phyloP scores from a whole-genome alignment of 2,329 filamentous ascomycete genomes.

The Tolypocladium ovalisporum region DNA sequence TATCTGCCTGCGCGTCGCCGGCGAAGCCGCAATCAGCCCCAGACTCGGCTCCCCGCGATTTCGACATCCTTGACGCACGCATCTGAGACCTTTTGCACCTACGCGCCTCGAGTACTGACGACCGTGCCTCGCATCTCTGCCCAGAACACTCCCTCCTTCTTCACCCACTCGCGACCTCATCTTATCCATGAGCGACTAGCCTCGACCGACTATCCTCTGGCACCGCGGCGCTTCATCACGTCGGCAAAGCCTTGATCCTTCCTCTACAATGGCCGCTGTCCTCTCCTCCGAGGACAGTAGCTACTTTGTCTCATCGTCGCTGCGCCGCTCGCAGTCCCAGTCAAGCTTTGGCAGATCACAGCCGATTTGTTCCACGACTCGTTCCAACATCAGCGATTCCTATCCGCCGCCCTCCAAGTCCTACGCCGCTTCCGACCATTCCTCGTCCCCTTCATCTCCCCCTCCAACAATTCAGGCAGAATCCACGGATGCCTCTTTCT shows the following conservation, averaged over 20 bases:
- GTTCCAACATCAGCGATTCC: constrained; percentile 35
- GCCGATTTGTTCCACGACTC: constrained; percentile 30
- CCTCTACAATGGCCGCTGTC: constrained; percentile 41
- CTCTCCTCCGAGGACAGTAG: constrained; percentile 45
- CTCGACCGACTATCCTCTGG: background rate
- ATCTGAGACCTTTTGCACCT: background rate
- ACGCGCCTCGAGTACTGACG: background rate
- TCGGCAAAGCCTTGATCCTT: background rate
- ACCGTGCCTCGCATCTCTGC: background rate
- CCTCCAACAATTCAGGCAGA: constrained; percentile 37
- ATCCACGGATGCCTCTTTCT: constrained; percentile 45
- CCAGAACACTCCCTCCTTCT: background rate
- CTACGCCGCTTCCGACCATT: constrained; percentile 36
- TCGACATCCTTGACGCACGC: background rate
- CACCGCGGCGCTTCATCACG: constrained; percentile 3
- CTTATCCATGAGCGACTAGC: constrained; percentile 1
- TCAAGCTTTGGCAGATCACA: constrained; percentile 39
- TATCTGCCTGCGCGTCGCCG: background rate
- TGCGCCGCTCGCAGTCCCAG: constrained; percentile 52
- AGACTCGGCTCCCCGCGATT: background rate
- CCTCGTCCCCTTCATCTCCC: constrained; percentile 47
- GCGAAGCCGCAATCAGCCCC: background rate
- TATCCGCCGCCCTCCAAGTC: constrained; percentile 31
- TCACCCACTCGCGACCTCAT: background rate
- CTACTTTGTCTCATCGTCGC: constrained; percentile 41